Evolutionary conservation across 306 rosid genomes (phyloP).

Genomic region (Cajanus cajan): DNA sequence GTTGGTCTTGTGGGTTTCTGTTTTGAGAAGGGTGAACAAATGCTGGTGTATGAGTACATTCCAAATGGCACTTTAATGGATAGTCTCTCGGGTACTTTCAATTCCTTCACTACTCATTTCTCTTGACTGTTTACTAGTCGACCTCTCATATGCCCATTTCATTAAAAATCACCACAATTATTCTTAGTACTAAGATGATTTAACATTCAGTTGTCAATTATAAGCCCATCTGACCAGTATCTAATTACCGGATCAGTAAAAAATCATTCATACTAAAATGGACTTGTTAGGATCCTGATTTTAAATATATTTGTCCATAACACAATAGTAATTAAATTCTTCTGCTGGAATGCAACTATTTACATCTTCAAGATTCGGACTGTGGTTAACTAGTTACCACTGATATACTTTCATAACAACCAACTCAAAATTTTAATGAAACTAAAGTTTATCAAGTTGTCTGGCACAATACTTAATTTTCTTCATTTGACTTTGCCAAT

Average conservation of each 20-base stretch:
- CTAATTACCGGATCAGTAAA: not conserved
- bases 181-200: not conserved
- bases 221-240: not conserved
- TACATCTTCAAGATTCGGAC: not conserved
- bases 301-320: not conserved
- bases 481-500: constrained; percentile 9
- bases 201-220: not conserved
- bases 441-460: not conserved
- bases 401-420: not conserved
- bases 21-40: constrained; percentile 79
- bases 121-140: not conserved
- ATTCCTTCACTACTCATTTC: constrained; percentile 11
- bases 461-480: constrained; percentile 8
- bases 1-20: constrained; percentile 78
- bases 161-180: not conserved
- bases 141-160: not conserved
- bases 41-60: constrained; percentile 73
- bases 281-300: not conserved
- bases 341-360: not conserved
- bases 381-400: not conserved
- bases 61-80: constrained; percentile 73
- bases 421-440: not conserved
- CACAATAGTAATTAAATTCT: not conserved
- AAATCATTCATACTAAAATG: not conserved
- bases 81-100: constrained; percentile 62